Evolutionary conservation across 371 early-diverging fungal species (phyloP).

Genomic region (Mortierella sp.): DNA sequence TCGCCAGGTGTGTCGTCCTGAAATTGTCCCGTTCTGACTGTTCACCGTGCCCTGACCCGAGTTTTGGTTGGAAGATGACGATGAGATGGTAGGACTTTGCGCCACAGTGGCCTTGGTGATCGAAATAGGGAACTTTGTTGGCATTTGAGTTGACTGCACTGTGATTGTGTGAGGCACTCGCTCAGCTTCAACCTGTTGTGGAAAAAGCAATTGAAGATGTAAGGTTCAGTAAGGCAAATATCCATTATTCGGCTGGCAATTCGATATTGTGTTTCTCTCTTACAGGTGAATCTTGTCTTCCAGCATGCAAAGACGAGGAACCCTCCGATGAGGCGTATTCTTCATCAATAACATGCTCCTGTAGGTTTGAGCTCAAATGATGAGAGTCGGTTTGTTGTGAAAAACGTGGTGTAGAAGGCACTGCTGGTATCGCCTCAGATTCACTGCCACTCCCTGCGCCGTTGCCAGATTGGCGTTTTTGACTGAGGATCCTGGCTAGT

Average conservation of each 20-base stretch:
- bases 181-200: conserved; percentile 21
- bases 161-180: conserved; percentile 42
- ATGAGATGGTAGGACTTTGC: conserved; percentile 25
- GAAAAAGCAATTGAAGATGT: not conserved
- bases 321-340: conserved; percentile 40
- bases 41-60: conserved; percentile 29
- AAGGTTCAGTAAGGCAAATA: not conserved
- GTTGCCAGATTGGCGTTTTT: conserved; percentile 22
- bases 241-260: not conserved
- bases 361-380: conserved; percentile 20
- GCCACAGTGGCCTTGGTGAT: conserved; percentile 33
- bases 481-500: conserved; percentile 45
- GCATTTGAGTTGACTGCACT: conserved; percentile 38
- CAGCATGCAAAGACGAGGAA: conserved; percentile 16
- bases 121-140: conserved; percentile 40
- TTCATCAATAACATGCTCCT: conserved; percentile 47
- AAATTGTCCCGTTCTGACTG: not conserved
- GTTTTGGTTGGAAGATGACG: conserved; percentile 30
- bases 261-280: conserved; percentile 29
- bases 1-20: conserved; percentile 17
- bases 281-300: conserved; percentile 5
- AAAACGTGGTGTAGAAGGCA: not conserved
- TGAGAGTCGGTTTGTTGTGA: conserved; percentile 4
- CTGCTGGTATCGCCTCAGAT: conserved; percentile 12
- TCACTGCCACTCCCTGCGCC: conserved; percentile 19